Evolutionary conservation across 179 eudicot species (phyloP), one percentile per base, ranked within the genome.

Genomic region (Camellia oleifera): DNA sequence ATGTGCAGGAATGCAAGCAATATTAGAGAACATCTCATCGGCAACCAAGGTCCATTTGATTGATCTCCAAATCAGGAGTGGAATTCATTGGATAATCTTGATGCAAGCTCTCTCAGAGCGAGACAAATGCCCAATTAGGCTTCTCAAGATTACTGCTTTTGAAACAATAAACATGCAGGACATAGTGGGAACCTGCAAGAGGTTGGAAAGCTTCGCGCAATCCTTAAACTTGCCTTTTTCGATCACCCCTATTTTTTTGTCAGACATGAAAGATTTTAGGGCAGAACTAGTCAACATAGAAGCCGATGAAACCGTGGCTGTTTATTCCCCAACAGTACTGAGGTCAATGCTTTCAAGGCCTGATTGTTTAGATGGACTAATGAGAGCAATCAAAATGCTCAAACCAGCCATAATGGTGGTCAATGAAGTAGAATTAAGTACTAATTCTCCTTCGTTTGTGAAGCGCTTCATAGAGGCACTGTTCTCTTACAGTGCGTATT

Each of bases 401-500:
- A 62, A 72, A 4, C 82, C 82, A 11, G 44, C 71, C 6, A 14
- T 79, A 11, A 60, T 79, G 72, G 77, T 64, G n/a, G 69, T 79
- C 20, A 53, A 13, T 4, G 77, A 79, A 40, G 13, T 79, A 11
- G 81, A 78, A 69, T 75, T 75, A 14, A 69, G 40, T 32, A 32
- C 8, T 9, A 56, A 48, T 7, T 48, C 52, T 48, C 52, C 52
- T 6, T 79, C 77, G 17, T 72, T 79, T 53, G 57, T 79, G 18
- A 79, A 79, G 42, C 68, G 81, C 12, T 79, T 79, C 46, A 79
- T n/a, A 1, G 82, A 79, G 12, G 71, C 77, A 3, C 77, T 79
- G 12, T 79, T 79, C 77, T 79, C 20, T 40, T 26, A 61, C 69
- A 61, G 77, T 32, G 82, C 71, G 0, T 72, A 45, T 32, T 79